Evolutionary conservation across 176 grass and related monocot genomes (phyloP), one percentile per base, ranked within the genome.

Genomic region (Urochloa ruziziensis): DNA sequence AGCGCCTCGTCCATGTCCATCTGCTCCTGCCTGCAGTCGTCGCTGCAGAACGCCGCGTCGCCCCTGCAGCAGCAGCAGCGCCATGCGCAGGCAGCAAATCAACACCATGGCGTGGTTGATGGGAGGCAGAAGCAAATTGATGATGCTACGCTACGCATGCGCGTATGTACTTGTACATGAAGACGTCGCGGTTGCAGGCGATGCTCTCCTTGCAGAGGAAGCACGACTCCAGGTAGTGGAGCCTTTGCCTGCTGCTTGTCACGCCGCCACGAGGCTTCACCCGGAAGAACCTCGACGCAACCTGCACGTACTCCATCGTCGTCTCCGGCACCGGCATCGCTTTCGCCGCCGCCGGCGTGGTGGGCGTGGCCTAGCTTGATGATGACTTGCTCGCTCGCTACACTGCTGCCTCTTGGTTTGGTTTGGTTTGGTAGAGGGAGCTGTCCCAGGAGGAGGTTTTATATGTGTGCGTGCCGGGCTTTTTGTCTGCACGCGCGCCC

Each of bases 1-100:
- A 97, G 92, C 24, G 88, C 85, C 67, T 92, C 90, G 79, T 97
- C 94, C 90, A 97, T 97, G 80, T 80, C 80, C 85, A 92, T 91
- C 88, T 94, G 92, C 40, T 97, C 86, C 58, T 84, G 37, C 80
- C 94, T 75, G 67, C 94, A 97, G 37, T 92, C 88, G 30, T 87
- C 86, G 78, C 88, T 90, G 76, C 94, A 97, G 84, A 97, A 97
- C 48, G 94, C 82, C 12, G 66, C 73, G 82, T 94, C 78, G 15
- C 94, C 94, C 68, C 94, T 97, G 89, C 64, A 17, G 6, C 18
- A 21, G 42, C 5, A 6, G 1, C 51, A 19, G 18, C 2, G 18
- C 49, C 12, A 75, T 13, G 17, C 52, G 3, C 29, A 36, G 13
- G 7, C 57, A 39, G n/a, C 46, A 25, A 23, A 64, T 47, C 24